Conservation (phyloP, 768 basidiomycete species). For the Agaricus subrufescens region DNA sequence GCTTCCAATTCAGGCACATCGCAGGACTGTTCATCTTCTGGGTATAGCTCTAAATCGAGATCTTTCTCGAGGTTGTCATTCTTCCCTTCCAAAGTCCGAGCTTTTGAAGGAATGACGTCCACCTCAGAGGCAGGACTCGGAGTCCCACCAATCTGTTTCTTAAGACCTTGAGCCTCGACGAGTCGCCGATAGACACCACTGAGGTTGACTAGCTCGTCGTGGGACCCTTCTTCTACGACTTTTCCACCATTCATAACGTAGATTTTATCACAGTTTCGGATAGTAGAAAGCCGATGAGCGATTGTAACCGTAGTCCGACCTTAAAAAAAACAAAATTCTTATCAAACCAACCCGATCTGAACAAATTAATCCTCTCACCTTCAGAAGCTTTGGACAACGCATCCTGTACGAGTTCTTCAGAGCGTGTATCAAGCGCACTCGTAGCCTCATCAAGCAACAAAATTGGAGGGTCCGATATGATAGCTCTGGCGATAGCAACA, state of each 20-base stretch:
- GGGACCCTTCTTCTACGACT: constrained; percentile 70
- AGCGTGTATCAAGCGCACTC: constrained; percentile 73
- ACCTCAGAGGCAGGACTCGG: not conserved
- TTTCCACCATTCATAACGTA: constrained; percentile 79
- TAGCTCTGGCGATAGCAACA: constrained; percentile 75
- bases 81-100: not conserved
- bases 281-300: constrained; percentile 66
- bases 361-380: constrained; percentile 24
- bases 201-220: constrained; percentile 52
- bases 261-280: constrained; percentile 70
- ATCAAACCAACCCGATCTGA: constrained; percentile 40
- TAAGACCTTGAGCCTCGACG: constrained; percentile 62
- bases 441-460: constrained; percentile 78
- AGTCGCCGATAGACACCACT: constrained; percentile 60
- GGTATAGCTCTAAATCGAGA: constrained; percentile 11
- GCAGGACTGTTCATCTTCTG: not conserved
- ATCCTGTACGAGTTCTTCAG: constrained; percentile 76
- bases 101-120: not conserved
- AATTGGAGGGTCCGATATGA: constrained; percentile 74
- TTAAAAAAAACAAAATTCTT: not conserved
- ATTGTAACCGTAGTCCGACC: constrained; percentile 68
- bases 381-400: constrained; percentile 73
- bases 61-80: constrained; percentile 35
- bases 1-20: no score
- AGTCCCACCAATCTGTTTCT: not conserved